phyloP scores from a whole-genome alignment of 768 basidiomycete genomes.

The Strobilomyces echinocephalus region DNA sequence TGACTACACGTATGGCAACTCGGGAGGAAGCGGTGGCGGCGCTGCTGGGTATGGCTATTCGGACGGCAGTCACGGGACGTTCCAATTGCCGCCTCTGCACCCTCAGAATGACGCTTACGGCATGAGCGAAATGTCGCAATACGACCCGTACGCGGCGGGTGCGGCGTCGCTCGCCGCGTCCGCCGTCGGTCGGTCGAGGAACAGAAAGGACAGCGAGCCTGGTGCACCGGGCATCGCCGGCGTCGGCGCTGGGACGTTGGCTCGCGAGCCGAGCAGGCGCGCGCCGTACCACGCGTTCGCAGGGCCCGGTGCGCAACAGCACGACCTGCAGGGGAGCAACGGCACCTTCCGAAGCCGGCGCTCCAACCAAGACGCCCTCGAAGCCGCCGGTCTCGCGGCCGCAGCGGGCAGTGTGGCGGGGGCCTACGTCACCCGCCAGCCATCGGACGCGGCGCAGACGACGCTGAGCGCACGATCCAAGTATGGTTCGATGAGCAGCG shows the following conservation, averaged over 20 bases:
- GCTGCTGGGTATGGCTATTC: conserved; percentile 38
- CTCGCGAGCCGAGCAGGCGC: conserved; percentile 25
- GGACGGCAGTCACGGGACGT: conserved; percentile 55
- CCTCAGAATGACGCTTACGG: conserved; percentile 41
- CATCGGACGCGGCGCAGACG: conserved; percentile 25
- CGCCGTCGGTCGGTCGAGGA: conserved; percentile 20
- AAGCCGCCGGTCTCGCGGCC: conserved; percentile 25
- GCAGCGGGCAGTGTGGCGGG: neutral
- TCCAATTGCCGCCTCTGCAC: conserved; percentile 41
- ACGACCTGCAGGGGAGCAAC: conserved; percentile 11
- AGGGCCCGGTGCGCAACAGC: conserved; percentile 25
- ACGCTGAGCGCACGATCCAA: conserved; percentile 22
- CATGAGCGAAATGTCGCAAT: conserved; percentile 46
- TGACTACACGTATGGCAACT: conserved; percentile 31
- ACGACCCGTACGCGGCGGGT: conserved; percentile 33
- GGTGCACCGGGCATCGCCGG: conserved; percentile 39
- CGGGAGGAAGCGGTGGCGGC: conserved; percentile 19
- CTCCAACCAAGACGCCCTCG: conserved; percentile 24
- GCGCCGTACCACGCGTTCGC: conserved; percentile 39
- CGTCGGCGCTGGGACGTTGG: conserved; percentile 31
- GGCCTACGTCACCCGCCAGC: conserved; percentile 18
- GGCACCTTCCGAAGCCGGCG: conserved; percentile 20
- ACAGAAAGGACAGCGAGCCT: conserved; percentile 28
- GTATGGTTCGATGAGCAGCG: conserved; percentile 16
- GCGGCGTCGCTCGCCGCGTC: conserved; percentile 19